Evolutionary conservation across 1,139 yeast genomes (phyloP), one percentile per base, ranked within the genome.

Genomic region (Scheffersomyces parashehatae): DNA sequence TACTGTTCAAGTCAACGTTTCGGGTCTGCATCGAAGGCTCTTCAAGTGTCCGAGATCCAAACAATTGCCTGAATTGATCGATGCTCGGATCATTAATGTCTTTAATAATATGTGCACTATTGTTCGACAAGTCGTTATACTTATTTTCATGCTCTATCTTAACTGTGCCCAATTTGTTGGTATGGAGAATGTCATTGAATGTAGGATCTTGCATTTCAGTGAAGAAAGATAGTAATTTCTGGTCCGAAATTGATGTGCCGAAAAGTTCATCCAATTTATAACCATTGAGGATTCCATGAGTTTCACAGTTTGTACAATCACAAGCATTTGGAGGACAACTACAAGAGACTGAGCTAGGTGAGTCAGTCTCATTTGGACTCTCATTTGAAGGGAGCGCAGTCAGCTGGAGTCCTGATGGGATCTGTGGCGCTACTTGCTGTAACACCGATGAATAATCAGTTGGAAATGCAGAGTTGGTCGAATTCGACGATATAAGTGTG

Each of bases 261-360:
- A 50, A 52, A 15, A 49, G 48, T 15, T 79, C 82, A 40, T 73
- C 77, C 32, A 76, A 49, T 47, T 72, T 68, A 40, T 72, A 56
- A 2, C 84, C 84, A 48, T 78, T 67, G 12, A 75, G 68, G 8
- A 77, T 79, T 2, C 83, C 82, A 54, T 80, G 85, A 2, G 71
- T 62, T 45, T 73, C 82, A 60, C 84, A 80, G 49, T 79, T 75
- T 32, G 67, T 60, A 54, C 85, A 80, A 30, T 67, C 74, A 56
- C 85, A 80, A 4, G 67, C 64, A 30, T 73, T 73, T 1, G 68
- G 62, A 0, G 74, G 63, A 59, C 85, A 80, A 4, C 58, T 51
- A 49, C 84, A 79, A 3, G 60, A 62, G 1, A 51, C 52, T 9
- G 50, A 28, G 13, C 31, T 20, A 1, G 56, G 53, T 10, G 55